Evolutionary conservation across 371 early-diverging fungal genomes (phyloP).

Genomic region (Mitosporidium daphniae): DNA sequence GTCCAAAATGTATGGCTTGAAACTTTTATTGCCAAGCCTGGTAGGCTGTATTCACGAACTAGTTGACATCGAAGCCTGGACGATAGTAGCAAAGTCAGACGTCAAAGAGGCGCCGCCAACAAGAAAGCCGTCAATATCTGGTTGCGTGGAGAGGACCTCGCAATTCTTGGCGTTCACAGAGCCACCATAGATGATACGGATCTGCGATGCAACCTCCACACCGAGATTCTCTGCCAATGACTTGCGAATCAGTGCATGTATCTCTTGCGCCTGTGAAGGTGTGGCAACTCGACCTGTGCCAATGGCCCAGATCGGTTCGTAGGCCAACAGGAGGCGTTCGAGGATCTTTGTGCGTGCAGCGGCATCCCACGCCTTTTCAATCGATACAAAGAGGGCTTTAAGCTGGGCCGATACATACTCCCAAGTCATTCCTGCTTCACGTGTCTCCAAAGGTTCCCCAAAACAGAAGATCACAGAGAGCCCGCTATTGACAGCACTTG

Average conservation of each 20-base stretch:
- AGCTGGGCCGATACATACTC: slow-evolving; percentile 60
- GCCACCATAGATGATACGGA: slow-evolving; percentile 89
- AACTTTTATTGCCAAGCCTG: too few species aligned
- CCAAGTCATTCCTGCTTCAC: slow-evolving; percentile 43
- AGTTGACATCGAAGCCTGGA: background rate
- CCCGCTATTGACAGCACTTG: slow-evolving; percentile 41
- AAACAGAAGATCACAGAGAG: slow-evolving; percentile 77
- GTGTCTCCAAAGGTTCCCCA: slow-evolving; percentile 78
- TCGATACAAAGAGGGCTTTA: slow-evolving; percentile 20
- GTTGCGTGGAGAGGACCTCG: slow-evolving; percentile 15
- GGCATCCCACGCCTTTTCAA: slow-evolving; percentile 21
- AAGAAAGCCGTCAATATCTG: slow-evolving; percentile 88
- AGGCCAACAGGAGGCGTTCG: slow-evolving; percentile 76
- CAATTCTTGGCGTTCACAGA: slow-evolving; percentile 49
- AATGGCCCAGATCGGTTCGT: slow-evolving; percentile 99
- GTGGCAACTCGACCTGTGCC: slow-evolving; percentile 94
- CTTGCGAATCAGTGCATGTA: slow-evolving; percentile 43
- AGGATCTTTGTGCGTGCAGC: too few species aligned
- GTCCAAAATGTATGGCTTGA: too few species aligned
- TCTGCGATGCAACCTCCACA: slow-evolving; percentile 30
- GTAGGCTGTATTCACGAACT: too few species aligned
- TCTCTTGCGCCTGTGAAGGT: slow-evolving; percentile 60
- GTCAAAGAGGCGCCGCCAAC: slow-evolving; percentile 92
- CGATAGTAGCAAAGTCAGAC: slow-evolving; percentile 7
- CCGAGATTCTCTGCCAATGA: slow-evolving; percentile 48